phyloP scores from a whole-genome alignment of 805 yeast species.

The Candida methanosorbosa region DNA sequence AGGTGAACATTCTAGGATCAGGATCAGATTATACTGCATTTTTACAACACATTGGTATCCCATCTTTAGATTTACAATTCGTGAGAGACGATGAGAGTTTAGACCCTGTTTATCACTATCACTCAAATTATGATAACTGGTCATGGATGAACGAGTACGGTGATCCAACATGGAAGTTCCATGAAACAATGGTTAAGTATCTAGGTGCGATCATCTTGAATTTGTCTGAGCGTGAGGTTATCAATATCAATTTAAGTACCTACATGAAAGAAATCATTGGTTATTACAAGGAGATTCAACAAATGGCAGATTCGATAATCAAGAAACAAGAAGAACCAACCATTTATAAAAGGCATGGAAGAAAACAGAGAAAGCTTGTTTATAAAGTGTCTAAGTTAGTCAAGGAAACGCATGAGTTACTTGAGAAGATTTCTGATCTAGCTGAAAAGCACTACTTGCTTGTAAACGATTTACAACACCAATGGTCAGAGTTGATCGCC shows the following conservation, averaged over 20 bases:
- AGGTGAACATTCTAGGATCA: slow-evolving; percentile 47
- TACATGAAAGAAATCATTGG: slow-evolving; percentile 30
- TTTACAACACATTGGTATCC: slow-evolving; percentile 50
- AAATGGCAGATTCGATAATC: no score
- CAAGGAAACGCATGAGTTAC: no score
- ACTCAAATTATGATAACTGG: slow-evolving; percentile 65
- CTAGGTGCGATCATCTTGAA: slow-evolving; percentile 41
- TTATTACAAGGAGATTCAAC: slow-evolving; percentile 30
- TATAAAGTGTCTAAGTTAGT: no score
- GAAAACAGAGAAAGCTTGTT: not conserved
- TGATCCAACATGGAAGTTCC: slow-evolving; percentile 55
- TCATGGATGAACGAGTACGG: slow-evolving; percentile 60
- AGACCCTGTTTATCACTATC: slow-evolving; percentile 69
- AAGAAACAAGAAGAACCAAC: not conserved
- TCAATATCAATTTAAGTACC: slow-evolving; percentile 29
- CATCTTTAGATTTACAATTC: slow-evolving; percentile 56
- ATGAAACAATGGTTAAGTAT: slow-evolving; percentile 45
- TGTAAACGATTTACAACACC: slow-evolving; percentile 11
- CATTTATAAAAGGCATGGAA: not conserved
- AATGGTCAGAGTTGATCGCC: no score
- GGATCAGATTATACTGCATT: slow-evolving; percentile 66
- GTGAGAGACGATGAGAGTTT: slow-evolving; percentile 21
- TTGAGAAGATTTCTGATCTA: not conserved
- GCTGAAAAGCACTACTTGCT: slow-evolving; percentile 23
- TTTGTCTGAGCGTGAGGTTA: slow-evolving; percentile 38